Base-by-base conservation (phyloP, 2,329 filamentous ascomycete species). In the Myriangium duriaei region DNA sequence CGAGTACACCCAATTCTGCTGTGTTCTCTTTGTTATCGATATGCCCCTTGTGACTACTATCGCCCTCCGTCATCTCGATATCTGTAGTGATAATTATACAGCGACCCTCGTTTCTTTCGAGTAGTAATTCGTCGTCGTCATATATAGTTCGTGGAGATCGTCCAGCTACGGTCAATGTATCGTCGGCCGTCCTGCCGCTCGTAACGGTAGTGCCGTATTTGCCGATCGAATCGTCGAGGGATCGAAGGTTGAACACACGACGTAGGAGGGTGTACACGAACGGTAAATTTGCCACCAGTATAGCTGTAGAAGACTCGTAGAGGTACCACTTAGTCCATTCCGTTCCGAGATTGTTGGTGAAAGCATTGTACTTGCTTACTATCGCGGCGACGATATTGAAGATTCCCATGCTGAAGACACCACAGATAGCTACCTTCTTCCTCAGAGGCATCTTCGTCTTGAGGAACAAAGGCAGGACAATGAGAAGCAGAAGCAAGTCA, bases 321-420 rank as follows among this genome's bases (percentile, higher is more conserved):
- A 73, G 65, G 45, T 75, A 74, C 72, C 73, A 78, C 46, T 68
- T 68, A 0, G 73, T 65, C 61, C 74, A 78, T 26, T 68, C 54
- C 11, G 60, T 58, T 2, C 68, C 69, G 50, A 72, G 76, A 1
- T 69, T 69, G 13, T 71, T 55, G 11, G 57, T 65, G 42, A 78
- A 75, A 31, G 70, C 73, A 55, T 74, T 75, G 49, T 73, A 72
- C 42, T 76, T 74, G 56, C 75, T 77, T 11, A 78, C 57, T 4
- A 70, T 63, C 9, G 72, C 70, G 12, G 69, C 68, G 11, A 77
- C 55, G 35, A 78, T 72, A 47, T 68, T 57, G 42, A 73, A 69
- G 3, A 68, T 49, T 1, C 74, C 74, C 2, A 78, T 59, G 2
- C 65, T 59, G 51, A 79, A 76, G 18, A 78, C 64, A 18, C 57